Percentiles rank a stretch among this genome's conserved stretches.
Evolutionary conservation across 768 basidiomycete species (phyloP).

Genomic region (Botryobasidium botryosum): DNA sequence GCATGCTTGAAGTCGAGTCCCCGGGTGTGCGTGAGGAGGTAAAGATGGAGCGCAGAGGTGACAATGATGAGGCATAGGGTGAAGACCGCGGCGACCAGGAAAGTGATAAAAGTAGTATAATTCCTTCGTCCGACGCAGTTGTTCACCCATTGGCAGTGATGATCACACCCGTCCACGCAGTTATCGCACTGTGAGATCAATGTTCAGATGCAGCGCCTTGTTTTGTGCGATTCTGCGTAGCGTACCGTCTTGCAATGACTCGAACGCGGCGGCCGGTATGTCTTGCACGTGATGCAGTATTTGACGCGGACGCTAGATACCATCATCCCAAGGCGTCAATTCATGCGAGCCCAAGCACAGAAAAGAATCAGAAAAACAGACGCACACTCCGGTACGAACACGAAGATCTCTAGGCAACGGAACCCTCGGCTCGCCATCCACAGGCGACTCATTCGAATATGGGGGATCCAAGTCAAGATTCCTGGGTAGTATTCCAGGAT

Average conservation of each 20-base stretch:
- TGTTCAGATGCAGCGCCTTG: too few species aligned
- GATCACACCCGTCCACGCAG: slow-evolving; percentile 90
- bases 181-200: slow-evolving; percentile 72
- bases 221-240: too few species aligned
- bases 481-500: slow-evolving; percentile 82
- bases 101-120: slow-evolving; percentile 81
- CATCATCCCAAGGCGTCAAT: slow-evolving; percentile 3
- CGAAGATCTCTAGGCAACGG: slow-evolving; percentile 72
- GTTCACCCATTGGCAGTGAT: slow-evolving; percentile 85
- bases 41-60: slow-evolving; percentile 72
- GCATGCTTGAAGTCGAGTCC: slow-evolving; percentile 32
- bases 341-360: background rate
- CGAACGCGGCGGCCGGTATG: slow-evolving; percentile 82
- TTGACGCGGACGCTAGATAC: slow-evolving; percentile 64
- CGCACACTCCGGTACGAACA: slow-evolving; percentile 62
- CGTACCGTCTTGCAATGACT: slow-evolving; percentile 90
- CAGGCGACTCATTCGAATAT: slow-evolving; percentile 38
- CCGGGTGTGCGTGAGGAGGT: slow-evolving; percentile 39
- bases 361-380: slow-evolving; percentile 9
- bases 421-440: slow-evolving; percentile 37
- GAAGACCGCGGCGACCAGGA: slow-evolving; percentile 63
- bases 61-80: slow-evolving; percentile 33
- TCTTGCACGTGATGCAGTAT: slow-evolving; percentile 85
- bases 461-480: slow-evolving; percentile 77
- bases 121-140: slow-evolving; percentile 92